A percentile compares a stretch with the other conserved stretches of the same genome.
phyloP scores from a whole-genome alignment of 2,329 filamentous ascomycete genomes.

The Verticillium nubilum region DNA sequence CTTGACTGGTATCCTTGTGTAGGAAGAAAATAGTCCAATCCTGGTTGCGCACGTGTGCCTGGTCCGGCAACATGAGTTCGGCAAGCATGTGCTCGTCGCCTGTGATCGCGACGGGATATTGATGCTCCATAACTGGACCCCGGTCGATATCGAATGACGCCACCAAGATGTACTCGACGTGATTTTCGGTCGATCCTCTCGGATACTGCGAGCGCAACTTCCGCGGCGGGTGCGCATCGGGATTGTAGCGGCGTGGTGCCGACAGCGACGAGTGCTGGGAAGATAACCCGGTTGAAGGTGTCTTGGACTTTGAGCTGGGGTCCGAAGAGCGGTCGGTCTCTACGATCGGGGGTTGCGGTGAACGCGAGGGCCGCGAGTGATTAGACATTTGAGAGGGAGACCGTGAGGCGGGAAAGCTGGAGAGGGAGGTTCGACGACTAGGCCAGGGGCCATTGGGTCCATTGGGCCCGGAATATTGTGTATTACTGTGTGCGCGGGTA shows the following conservation, averaged over 20 bases:
- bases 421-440: constrained; percentile 51
- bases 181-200: constrained; percentile 70
- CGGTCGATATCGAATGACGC: constrained; percentile 96
- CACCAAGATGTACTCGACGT: constrained; percentile 98
- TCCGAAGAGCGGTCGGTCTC: constrained; percentile 53
- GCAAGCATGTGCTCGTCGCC: constrained; percentile 98
- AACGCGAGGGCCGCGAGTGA: constrained; percentile 46
- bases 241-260: constrained; percentile 42
- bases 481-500: constrained; percentile 30
- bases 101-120: constrained; percentile 90
- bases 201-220: constrained; percentile 71
- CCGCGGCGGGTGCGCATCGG: constrained; percentile 44
- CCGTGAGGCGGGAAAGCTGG: constrained; percentile 57
- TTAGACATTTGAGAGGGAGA: constrained; percentile 54
- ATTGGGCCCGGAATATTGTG: constrained; percentile 3
- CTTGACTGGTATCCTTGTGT: constrained; percentile 85
- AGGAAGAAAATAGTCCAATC: constrained; percentile 99
- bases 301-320: constrained; percentile 55
- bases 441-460: constrained; percentile 13
- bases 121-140: constrained; percentile 96
- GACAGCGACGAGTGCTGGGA: constrained; percentile 58
- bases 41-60: constrained; percentile 88
- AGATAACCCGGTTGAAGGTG: constrained; percentile 50
- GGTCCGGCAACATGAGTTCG: constrained; percentile 96
- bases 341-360: constrained; percentile 45